phyloP scores from a whole-genome alignment of 345 rosid genomes.

The Excoecaria cochinchinensis region DNA sequence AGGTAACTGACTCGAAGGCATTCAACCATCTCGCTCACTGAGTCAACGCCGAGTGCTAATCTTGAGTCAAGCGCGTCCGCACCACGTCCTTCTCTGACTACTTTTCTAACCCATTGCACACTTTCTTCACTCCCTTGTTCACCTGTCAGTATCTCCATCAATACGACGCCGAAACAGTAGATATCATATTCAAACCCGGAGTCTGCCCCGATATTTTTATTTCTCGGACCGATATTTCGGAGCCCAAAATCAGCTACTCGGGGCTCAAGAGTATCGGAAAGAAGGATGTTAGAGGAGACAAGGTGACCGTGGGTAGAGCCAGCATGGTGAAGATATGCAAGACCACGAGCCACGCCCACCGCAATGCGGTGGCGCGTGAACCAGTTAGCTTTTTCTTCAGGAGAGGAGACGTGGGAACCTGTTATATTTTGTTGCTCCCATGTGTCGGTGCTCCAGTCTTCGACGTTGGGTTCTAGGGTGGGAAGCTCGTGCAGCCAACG shows the following conservation, averaged over 20 bases:
- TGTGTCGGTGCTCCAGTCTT: conserved; percentile 94
- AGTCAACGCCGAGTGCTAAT: conserved; percentile 48
- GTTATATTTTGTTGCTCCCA: conserved; percentile 58
- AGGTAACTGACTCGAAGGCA: conserved; percentile 75
- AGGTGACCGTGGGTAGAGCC: conserved; percentile 83
- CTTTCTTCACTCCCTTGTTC: conserved; percentile 53
- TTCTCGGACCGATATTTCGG: conserved; percentile 25
- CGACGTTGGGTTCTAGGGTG: conserved; percentile 69
- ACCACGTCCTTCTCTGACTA: conserved; percentile 67
- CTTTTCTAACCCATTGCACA: conserved; percentile 50
- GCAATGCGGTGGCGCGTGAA: conserved; percentile 79
- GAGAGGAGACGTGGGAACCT: conserved; percentile 31
- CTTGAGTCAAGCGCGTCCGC: conserved; percentile 62
- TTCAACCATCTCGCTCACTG: conserved; percentile 72
- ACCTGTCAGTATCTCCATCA: conserved; percentile 78
- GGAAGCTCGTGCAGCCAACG: conserved; percentile 97
- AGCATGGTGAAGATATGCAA: conserved; percentile 85
- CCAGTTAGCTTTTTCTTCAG: conserved; percentile 65
- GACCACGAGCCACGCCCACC: conserved; percentile 84
- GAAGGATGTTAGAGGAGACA: conserved; percentile 71
- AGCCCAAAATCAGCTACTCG: conserved; percentile 75
- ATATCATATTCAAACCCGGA: conserved; percentile 52
- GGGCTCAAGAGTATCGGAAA: conserved; percentile 69
- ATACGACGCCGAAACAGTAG: conserved; percentile 62
- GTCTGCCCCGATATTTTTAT: background rate